Conservation (phyloP, 768 basidiomycete species). For the Podaxis sp. region DNA sequence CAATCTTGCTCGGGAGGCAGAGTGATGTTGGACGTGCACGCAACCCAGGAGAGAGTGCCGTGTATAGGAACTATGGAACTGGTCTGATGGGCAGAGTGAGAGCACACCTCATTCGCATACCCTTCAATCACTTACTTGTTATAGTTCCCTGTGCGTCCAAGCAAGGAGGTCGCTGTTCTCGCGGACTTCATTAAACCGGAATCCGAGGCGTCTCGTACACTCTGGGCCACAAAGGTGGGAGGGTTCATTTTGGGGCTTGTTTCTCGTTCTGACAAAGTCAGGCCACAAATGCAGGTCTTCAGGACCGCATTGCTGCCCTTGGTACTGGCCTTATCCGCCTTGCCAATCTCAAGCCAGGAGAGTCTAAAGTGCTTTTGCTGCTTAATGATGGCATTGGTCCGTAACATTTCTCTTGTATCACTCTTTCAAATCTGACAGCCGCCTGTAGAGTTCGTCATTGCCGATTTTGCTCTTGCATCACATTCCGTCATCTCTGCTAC, state of each 20-base stretch:
- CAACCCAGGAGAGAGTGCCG: constrained; percentile 76
- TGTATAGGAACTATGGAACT: constrained; percentile 89
- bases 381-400: constrained; percentile 77
- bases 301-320: constrained; percentile 66
- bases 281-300: constrained; percentile 72
- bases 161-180: constrained; percentile 65
- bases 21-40: constrained; percentile 84
- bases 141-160: constrained; percentile 71
- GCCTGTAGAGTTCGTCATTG: constrained; percentile 67
- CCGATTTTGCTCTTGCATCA: constrained; percentile 73
- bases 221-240: constrained; percentile 74
- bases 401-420: constrained; percentile 13
- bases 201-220: constrained; percentile 59
- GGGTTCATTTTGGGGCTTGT: constrained; percentile 11
- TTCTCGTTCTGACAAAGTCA: constrained; percentile 21
- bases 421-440: background rate
- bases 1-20: constrained; percentile 89
- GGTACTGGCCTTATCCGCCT: constrained; percentile 67
- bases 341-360: constrained; percentile 47
- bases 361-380: constrained; percentile 69
- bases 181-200: constrained; percentile 66
- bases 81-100: constrained; percentile 75
- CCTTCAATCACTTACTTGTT: background rate
- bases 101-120: background rate
- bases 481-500: constrained; percentile 68